Evolutionary conservation across 305 asterid species (phyloP).

Genomic region (Plantago rigida): DNA sequence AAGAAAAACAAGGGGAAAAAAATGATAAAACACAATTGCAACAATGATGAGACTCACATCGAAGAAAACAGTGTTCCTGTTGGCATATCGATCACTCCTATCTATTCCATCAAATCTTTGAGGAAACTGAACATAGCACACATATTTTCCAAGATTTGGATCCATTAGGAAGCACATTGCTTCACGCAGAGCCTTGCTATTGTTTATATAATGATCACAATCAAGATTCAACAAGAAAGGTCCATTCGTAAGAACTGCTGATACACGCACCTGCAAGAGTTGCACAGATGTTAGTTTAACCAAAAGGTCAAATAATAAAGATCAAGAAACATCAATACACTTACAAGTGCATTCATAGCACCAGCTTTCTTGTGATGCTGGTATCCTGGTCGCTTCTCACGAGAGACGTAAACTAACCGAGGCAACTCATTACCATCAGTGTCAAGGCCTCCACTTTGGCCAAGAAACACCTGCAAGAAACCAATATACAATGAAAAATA

Average conservation of each 20-base stretch:
- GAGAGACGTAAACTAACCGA: conserved; percentile 89
- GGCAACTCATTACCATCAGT: conserved; percentile 95
- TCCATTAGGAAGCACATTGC: conserved; percentile 95
- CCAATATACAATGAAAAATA: conserved; percentile 17
- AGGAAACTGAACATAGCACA: conserved; percentile 91
- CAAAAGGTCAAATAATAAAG: conserved; percentile 12
- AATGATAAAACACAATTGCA: conserved; percentile 7
- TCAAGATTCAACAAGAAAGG: conserved; percentile 96
- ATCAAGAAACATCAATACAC: conserved; percentile 27
- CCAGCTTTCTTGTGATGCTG: conserved; percentile 99
- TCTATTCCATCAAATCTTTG: conserved; percentile 96
- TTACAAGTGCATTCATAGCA: conserved; percentile 97
- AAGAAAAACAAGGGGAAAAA: too few species aligned
- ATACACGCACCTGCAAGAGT: conserved; percentile 75
- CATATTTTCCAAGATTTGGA: conserved; percentile 93
- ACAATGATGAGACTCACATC: conserved; percentile 51
- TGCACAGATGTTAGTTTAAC: conserved; percentile 22
- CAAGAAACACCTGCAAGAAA: conserved; percentile 75
- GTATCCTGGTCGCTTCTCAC: conserved; percentile 98
- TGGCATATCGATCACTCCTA: conserved; percentile 88
- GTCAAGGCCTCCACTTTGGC: conserved; percentile 98
- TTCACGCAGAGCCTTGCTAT: conserved; percentile 95
- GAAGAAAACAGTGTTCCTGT: conserved; percentile 88
- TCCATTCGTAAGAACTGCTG: conserved; percentile 95
- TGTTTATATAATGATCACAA: conserved; percentile 93